Evolutionary conservation across 1,139 yeast species (phyloP).

Genomic region (Kodamaea anthophila): DNA sequence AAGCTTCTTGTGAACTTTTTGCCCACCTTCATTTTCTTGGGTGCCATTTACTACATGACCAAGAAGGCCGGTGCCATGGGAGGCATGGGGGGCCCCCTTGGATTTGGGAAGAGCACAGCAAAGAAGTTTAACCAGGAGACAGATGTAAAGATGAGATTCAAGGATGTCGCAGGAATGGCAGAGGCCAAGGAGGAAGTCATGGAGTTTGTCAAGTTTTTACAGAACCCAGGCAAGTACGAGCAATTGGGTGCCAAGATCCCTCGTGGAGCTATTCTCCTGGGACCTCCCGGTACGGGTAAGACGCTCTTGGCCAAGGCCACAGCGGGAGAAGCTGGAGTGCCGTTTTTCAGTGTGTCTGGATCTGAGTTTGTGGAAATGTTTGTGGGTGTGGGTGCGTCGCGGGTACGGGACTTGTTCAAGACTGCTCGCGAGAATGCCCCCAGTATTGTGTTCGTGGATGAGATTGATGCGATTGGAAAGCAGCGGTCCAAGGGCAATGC

Average conservation of each 20-base stretch:
- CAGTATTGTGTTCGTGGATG: slow-evolving; percentile 89
- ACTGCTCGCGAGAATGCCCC: slow-evolving; percentile 94
- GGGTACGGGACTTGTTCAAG: slow-evolving; percentile 90
- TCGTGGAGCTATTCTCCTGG: slow-evolving; percentile 93
- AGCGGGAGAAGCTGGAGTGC: slow-evolving; percentile 98
- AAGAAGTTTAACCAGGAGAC: slow-evolving; percentile 89
- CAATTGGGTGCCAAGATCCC: slow-evolving; percentile 94
- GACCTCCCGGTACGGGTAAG: slow-evolving; percentile 99
- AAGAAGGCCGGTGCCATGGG: slow-evolving; percentile 52
- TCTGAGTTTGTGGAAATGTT: slow-evolving; percentile 99
- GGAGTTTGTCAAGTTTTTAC: slow-evolving; percentile 92
- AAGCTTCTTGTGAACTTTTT: slow-evolving; percentile 65
- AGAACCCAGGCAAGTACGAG: slow-evolving; percentile 85
- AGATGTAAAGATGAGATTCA: slow-evolving; percentile 79
- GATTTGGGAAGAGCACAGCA: slow-evolving; percentile 84
- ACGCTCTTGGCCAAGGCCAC: slow-evolving; percentile 96
- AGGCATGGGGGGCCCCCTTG: slow-evolving; percentile 58
- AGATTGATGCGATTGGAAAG: slow-evolving; percentile 97
- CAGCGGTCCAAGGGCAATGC: slow-evolving; percentile 80
- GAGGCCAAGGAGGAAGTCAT: slow-evolving; percentile 98
- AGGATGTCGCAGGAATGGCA: slow-evolving; percentile 94
- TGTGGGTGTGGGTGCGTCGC: slow-evolving; percentile 97
- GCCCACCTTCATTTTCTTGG: slow-evolving; percentile 80
- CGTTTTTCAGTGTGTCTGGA: slow-evolving; percentile 90
- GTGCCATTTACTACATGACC: slow-evolving; percentile 77